Conservation (phyloP, 257 asterid genomes). For the Solanum etuberosum region DNA sequence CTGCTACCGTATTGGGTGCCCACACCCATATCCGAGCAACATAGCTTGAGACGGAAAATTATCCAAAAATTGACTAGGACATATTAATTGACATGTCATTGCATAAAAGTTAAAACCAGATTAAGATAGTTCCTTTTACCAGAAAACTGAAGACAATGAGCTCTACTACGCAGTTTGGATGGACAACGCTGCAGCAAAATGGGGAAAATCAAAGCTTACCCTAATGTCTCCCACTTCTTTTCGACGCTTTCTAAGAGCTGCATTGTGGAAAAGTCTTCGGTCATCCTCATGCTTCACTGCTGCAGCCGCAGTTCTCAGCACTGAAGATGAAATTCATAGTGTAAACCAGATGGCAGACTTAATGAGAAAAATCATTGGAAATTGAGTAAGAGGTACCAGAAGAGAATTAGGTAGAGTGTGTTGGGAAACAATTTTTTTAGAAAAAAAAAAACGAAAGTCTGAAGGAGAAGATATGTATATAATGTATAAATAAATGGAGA, state of each 20-base stretch:
- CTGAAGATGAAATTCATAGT: conserved; percentile 29
- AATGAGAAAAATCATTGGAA: background rate
- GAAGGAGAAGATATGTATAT: background rate
- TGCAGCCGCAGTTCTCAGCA: conserved; percentile 84
- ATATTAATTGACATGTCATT: background rate
- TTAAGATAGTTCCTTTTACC: background rate
- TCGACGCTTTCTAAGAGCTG: conserved; percentile 81
- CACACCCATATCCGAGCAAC: background rate
- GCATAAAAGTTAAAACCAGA: background rate
- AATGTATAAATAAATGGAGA: background rate
- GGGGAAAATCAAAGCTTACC: conserved; percentile 34
- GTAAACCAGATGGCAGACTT: background rate
- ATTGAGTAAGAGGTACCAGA: background rate
- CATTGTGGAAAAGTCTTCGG: conserved; percentile 82
- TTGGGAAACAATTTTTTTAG: background rate
- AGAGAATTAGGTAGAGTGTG: background rate
- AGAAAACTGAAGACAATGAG: background rate
- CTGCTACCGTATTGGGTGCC: background rate
- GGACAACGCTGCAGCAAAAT: background rate
- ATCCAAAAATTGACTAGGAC: background rate
- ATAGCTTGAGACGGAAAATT: background rate
- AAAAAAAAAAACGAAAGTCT: background rate
- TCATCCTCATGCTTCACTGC: conserved; percentile 97
- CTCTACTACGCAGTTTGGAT: background rate
- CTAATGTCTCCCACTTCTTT: conserved; percentile 74